A percentile compares a stretch with the other conserved stretches of the same genome.
Evolutionary conservation across 768 basidiomycete species (phyloP).

Genomic region (Auricularia sp.): DNA sequence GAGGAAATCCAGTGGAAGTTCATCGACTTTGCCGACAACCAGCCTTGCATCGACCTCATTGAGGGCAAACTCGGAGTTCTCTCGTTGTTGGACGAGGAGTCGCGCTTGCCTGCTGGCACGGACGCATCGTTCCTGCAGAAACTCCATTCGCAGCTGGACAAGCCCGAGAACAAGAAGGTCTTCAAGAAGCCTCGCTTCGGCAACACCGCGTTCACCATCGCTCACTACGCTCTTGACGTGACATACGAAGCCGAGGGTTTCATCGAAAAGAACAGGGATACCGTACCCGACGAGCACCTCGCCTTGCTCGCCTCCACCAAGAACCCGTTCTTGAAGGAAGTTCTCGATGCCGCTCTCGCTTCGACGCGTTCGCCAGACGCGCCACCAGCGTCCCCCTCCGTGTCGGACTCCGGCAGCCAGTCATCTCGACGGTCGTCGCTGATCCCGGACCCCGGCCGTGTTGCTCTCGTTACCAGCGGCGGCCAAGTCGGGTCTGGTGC

Average conservation of each 20-base stretch:
- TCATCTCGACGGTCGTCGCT: conserved; percentile 74
- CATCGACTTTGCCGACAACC: conserved; percentile 98
- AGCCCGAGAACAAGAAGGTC: conserved; percentile 74
- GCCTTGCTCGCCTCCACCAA: conserved; percentile 73
- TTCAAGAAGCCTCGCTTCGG: conserved; percentile 98
- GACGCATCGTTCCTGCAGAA: conserved; percentile 92
- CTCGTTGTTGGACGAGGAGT: conserved; percentile 93
- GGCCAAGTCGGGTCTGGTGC: conserved; percentile 15
- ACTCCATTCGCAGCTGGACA: conserved; percentile 73
- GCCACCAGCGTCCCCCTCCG: conserved; percentile 63
- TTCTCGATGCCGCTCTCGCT: conserved; percentile 80
- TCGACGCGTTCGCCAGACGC: conserved; percentile 59
- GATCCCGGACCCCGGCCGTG: conserved; percentile 80
- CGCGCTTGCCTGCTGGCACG: conserved; percentile 86
- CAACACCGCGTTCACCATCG: conserved; percentile 92
- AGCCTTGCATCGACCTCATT: conserved; percentile 97
- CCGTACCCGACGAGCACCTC: conserved; percentile 98
- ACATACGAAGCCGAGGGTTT: conserved; percentile 98
- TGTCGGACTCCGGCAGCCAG: conserved; percentile 67
- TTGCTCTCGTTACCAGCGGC: conserved; percentile 51
- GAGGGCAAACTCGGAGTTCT: conserved; percentile 95
- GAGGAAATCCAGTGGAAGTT: conserved; percentile 99
- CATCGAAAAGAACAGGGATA: conserved; percentile 97
- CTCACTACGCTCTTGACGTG: conserved; percentile 96
- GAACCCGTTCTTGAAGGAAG: conserved; percentile 90